These are phyloP conservation scores for Dipodascopsis uninucleata DNA, from an alignment of 805 yeast genomes.

Conservation along the genomic window DNA sequence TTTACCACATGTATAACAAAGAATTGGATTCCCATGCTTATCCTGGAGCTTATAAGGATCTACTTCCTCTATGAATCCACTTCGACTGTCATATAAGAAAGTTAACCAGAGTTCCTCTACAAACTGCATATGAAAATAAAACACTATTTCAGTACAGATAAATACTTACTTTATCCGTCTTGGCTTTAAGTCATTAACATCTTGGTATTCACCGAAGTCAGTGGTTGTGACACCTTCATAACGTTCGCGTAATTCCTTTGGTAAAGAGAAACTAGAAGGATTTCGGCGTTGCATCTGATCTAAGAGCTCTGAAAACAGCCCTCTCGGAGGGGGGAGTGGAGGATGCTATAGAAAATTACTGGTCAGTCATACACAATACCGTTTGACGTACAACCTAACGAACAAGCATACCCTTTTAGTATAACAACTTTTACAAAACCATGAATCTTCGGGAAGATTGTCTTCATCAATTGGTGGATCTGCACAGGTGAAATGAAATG, in stretches of 20 bases:
- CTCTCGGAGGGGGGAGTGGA: conserved; percentile 36
- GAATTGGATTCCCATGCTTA: conserved; percentile 60
- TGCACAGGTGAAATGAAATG: conserved; percentile 88
- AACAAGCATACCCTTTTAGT: conserved; percentile 37
- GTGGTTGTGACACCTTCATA: conserved; percentile 72
- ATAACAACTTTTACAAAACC: conserved; percentile 81
- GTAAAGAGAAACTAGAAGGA: conserved; percentile 66
- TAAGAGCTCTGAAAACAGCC: conserved; percentile 55
- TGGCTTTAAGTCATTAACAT: conserved; percentile 32
- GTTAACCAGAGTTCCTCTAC: background rate
- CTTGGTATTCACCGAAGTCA: conserved; percentile 66
- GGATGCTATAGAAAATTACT: conserved; percentile 32
- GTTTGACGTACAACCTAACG: conserved; percentile 3
- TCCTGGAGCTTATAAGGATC: conserved; percentile 66
- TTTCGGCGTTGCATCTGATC: conserved; percentile 56
- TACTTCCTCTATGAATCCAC: conserved; percentile 47
- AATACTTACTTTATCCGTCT: conserved; percentile 17
- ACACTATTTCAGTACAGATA: background rate
- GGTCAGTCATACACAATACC: background rate
- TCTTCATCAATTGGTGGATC: conserved; percentile 83
- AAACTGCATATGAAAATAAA: background rate
- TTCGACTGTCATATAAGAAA: conserved; percentile 36
- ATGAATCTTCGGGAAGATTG: conserved; percentile 75
- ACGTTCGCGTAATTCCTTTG: conserved; percentile 61
- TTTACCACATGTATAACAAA: conserved; percentile 73